Conservation (phyloP, 2,329 filamentous ascomycete genomes). For the Akanthomyces uredinophilus region DNA sequence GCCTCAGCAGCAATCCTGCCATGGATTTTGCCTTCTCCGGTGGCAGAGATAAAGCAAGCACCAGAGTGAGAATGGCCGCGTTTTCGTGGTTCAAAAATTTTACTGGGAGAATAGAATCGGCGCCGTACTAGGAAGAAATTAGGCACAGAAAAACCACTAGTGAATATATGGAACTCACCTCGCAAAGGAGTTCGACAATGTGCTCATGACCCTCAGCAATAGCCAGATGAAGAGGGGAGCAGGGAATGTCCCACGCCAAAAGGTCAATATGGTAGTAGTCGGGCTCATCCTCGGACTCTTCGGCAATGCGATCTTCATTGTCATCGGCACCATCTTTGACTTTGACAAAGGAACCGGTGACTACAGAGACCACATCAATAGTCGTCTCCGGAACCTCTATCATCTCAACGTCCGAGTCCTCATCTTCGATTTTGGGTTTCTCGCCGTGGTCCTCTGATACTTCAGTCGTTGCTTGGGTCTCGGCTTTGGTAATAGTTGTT, state of each 20-base stretch:
- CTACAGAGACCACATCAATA: constrained; percentile 46
- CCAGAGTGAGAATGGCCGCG: constrained; percentile 63
- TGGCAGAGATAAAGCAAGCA: constrained; percentile 62
- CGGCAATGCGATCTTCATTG: constrained; percentile 39
- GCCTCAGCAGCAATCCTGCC: constrained; percentile 56
- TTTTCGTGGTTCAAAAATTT: constrained; percentile 54
- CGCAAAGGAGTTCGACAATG: constrained; percentile 63
- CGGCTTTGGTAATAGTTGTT: constrained; percentile 20
- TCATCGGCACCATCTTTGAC: constrained; percentile 44
- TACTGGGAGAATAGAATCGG: constrained; percentile 69
- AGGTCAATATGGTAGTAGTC: constrained; percentile 77
- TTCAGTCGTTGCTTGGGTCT: constrained; percentile 9
- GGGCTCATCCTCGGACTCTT: constrained; percentile 59
- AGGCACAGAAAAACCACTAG: constrained; percentile 1
- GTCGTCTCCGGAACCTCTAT: constrained; percentile 44
- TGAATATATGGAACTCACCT: constrained; percentile 33
- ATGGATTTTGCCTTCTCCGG: constrained; percentile 60
- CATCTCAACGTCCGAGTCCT: constrained; percentile 37
- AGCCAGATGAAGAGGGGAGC: constrained; percentile 72
- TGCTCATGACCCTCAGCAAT: constrained; percentile 67
- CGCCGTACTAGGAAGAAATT: constrained; percentile 57
- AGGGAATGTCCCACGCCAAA: constrained; percentile 71
- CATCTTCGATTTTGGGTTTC: constrained; percentile 30
- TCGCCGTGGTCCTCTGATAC: constrained; percentile 23
- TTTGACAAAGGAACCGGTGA: constrained; percentile 72